Evolutionary conservation across 1,284 basidiomycete genomes (phyloP).

Genomic region (Cryptococcus floricola): DNA sequence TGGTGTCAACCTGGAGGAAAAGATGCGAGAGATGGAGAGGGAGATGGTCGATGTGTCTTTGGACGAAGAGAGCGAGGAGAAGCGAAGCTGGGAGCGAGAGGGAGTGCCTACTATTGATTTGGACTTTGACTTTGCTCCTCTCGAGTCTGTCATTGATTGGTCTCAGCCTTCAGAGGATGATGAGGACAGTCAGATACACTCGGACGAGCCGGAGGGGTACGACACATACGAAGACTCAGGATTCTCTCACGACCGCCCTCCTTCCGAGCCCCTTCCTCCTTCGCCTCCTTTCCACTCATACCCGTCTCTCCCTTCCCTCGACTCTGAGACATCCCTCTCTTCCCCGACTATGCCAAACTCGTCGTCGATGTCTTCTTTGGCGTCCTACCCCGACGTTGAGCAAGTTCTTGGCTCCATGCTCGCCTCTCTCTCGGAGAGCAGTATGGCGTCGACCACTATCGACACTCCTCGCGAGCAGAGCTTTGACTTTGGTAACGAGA

Average conservation of each 20-base stretch:
- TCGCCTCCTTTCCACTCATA: conserved; percentile 36
- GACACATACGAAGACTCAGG: background rate
- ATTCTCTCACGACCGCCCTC: conserved; percentile 8
- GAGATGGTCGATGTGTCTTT: conserved; percentile 26
- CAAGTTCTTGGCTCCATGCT: conserved; percentile 38
- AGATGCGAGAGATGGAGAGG: conserved; percentile 1
- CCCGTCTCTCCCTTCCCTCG: conserved; percentile 38
- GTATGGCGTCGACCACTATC: conserved; percentile 13
- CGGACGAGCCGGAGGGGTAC: background rate
- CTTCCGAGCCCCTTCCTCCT: conserved; percentile 28
- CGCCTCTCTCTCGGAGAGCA: conserved; percentile 26
- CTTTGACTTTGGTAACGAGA: conserved; percentile 18
- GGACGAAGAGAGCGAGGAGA: background rate
- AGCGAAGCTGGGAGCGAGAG: background rate
- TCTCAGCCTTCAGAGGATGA: background rate
- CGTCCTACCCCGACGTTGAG: conserved; percentile 40
- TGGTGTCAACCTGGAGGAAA: conserved; percentile 16
- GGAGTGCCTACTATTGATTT: conserved; percentile 28
- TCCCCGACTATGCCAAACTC: conserved; percentile 18
- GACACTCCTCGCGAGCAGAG: conserved; percentile 8
- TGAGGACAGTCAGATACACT: background rate
- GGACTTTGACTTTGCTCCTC: conserved; percentile 35
- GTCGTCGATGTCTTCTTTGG: conserved; percentile 21
- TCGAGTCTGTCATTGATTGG: conserved; percentile 12
- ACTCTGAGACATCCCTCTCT: conserved; percentile 29